Evolutionary conservation across 2,329 filamentous ascomycete species (phyloP), one percentile per base, ranked within the genome.

Genomic region (Aspergillus pseudonomiae): DNA sequence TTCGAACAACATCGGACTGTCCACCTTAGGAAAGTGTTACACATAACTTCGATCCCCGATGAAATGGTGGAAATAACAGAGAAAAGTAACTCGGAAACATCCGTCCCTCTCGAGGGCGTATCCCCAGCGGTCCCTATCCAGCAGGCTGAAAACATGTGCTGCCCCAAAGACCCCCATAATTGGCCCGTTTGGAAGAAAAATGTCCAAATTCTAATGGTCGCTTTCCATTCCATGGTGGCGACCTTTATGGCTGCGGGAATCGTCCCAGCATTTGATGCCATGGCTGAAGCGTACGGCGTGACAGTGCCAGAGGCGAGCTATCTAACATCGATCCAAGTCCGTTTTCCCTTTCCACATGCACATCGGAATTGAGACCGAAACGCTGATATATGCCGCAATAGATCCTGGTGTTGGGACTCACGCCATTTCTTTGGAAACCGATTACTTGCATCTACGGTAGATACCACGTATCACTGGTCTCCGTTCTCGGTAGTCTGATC

Each of bases 361-460:
- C 10, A 19, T 4, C 1, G 1, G 2, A 2, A 9, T n/a, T 4
- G 7, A 30, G 26, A 30, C 26, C 9, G 1, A 41, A 7, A 32
- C 28, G 9, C 59, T 21, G 26, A 41, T 28, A 11, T 3, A 32
- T 39, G 19, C 6, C 43, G 34, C 39, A 7, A 19, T 16, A 74
- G 70, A 86, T 86, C 41, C 79, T 82, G 9, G 78, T 86, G 12
- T 75, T 86, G 3, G 84, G 85, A 2, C 78, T 77, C 3, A 79
- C 78, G 0, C 84, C 85, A 0, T 74, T 88, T 0, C 78, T 87
- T 67, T 87, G 85, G 85, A 80, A 81, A 36, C 85, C 85, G 0
- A 71, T 88, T 3, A 82, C 84, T 3, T 80, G 83, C 28, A 75
- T 79, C 24, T 87, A 81, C 64, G 85, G 85, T 12, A 80, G 85